Conservation (phyloP, 78 protist genomes). For the Dictyostelium capitatum region DNA sequence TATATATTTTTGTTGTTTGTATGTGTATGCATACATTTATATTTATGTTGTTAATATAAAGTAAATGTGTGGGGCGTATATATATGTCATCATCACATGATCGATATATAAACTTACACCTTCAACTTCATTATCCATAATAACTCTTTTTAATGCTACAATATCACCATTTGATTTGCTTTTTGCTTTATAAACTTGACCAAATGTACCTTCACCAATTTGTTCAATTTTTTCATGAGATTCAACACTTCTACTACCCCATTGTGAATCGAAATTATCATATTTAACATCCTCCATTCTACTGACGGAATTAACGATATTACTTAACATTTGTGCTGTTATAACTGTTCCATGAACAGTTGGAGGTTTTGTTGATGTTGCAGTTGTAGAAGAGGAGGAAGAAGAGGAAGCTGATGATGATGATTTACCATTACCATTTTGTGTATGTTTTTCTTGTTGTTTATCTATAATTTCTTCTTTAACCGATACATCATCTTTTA, state of each 20-base stretch:
- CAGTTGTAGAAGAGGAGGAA: background rate
- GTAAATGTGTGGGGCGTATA: background rate
- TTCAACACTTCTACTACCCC: slow-evolving; percentile 87
- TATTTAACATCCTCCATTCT: background rate
- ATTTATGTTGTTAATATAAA: background rate
- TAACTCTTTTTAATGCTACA: slow-evolving; percentile 96
- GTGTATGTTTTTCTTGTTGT: background rate
- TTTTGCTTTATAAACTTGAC: slow-evolving; percentile 90
- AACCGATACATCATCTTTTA: background rate
- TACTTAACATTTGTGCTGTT: background rate
- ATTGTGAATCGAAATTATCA: slow-evolving; percentile 14
- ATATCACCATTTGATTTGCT: slow-evolving; percentile 61
- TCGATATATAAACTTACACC: slow-evolving; percentile 90
- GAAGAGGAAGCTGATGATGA: background rate
- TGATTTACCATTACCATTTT: background rate
- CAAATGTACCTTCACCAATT: slow-evolving; percentile 89
- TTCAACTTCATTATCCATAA: slow-evolving; percentile 93
- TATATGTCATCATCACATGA: background rate
- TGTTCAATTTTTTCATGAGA: slow-evolving; percentile 72
- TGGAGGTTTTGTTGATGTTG: background rate
- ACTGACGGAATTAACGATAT: background rate
- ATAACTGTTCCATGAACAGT: background rate
- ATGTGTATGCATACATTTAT: background rate
- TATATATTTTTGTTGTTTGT: background rate
- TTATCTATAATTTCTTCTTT: background rate